A percentile compares a stretch with the other conserved stretches of the same genome.
These are phyloP conservation scores for Baudoinia panamericana DNA, from an alignment of 495 filamentous ascomycete species.

Conservation along the genomic window DNA sequence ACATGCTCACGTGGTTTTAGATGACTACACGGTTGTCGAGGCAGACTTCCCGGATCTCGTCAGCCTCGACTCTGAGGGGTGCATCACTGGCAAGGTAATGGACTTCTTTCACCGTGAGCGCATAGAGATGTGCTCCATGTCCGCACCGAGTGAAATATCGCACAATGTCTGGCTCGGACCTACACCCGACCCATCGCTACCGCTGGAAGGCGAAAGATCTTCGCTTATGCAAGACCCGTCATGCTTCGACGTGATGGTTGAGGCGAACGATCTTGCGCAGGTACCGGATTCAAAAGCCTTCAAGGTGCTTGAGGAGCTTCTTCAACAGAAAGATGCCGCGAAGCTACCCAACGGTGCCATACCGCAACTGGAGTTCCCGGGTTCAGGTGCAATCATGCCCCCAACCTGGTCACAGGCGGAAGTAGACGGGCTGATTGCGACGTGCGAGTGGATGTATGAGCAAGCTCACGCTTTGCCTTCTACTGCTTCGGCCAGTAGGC, in stretches of 20 bases:
- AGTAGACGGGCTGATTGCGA: constrained; percentile 68
- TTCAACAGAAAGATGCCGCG: constrained; percentile 24
- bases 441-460: constrained; percentile 79
- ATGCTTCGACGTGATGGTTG: constrained; percentile 64
- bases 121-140: constrained; percentile 87
- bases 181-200: constrained; percentile 54
- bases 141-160: constrained; percentile 72
- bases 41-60: constrained; percentile 55
- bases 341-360: constrained; percentile 32
- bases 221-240: constrained; percentile 15
- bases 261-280: constrained; percentile 70
- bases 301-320: constrained; percentile 44
- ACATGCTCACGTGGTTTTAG: constrained; percentile 19
- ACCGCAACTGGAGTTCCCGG: constrained; percentile 71
- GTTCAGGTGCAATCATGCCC: constrained; percentile 76
- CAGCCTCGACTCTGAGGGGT: constrained; percentile 58
- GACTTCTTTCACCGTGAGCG: constrained; percentile 89
- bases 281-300: constrained; percentile 44
- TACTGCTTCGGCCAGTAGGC: constrained; percentile 22
- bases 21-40: constrained; percentile 63
- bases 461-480: constrained; percentile 46
- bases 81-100: constrained; percentile 62
- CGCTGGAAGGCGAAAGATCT: constrained; percentile 17
- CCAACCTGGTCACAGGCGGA: constrained; percentile 68
- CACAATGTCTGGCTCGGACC: constrained; percentile 84